Base-by-base conservation (phyloP, 306 rosid species). In the Inga laurina region DNA sequence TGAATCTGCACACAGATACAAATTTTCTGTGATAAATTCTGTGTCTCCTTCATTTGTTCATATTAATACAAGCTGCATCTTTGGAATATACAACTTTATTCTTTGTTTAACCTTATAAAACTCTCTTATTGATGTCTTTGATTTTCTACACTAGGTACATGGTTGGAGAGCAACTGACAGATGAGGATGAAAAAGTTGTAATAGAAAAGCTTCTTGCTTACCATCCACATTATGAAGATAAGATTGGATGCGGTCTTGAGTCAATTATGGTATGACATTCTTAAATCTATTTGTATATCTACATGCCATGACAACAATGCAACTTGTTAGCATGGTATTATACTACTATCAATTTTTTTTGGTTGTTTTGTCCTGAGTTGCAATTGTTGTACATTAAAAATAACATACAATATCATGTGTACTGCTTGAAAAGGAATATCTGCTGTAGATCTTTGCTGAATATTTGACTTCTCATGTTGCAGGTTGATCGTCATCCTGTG, bases 401-500 rank as follows among this genome's bases (percentile, higher is more conserved):
- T 21, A 54, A 54, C 10, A 54, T 52, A 52, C 22, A 54, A 1
- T 6, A 30, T 24, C 27, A 6, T 67, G 22, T 18, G 12, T 4
- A 35, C 6, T 37, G 24, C 27, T 16, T 67, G 27, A 35, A 16
- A 35, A 67, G 27, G 72, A 44, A 74, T 32, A 73, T 22, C 22
- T 85, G n/a, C 75, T 67, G 44, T 82, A 39, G 74, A 61, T 65
- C 82, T 64, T 61, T 18, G 12, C 78, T n/a, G 43, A 80, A 10
- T 85, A 22, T 79, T 21, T 82, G 66, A 82, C 79, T 88, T 76
- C 34, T 65, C n/a, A 21, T 84, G 18, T 73, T 89, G 89, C 88
- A 94, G 99, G 98, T 97, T 34, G 97, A 91, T 83, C 90, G 92
- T 69, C 98, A 94, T 87, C 98, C 98, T 74, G 88, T 85, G 77